Evolutionary conservation across 148 eudicot genomes (phyloP).

Genomic region (Heliosperma pusillum): DNA sequence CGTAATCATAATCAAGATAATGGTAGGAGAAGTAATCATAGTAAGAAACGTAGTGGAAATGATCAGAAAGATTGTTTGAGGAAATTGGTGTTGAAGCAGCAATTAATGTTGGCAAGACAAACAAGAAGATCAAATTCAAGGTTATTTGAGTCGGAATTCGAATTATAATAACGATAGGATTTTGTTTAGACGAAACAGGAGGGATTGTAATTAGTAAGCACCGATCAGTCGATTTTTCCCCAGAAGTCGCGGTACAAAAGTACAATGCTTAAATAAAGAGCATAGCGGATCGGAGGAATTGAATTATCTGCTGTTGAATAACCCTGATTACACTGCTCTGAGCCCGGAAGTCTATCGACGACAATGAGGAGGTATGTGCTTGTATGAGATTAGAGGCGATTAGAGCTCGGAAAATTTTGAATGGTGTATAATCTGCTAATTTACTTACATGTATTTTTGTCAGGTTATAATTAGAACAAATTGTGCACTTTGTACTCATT

Average conservation of each 20-base stretch:
- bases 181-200: background rate
- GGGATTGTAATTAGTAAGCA: no score
- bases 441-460: background rate
- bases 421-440: background rate
- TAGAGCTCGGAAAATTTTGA: background rate
- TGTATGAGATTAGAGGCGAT: background rate
- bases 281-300: no score
- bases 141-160: background rate
- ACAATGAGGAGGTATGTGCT: conserved; percentile 20
- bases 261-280: no score
- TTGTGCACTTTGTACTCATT: background rate
- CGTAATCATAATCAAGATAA: background rate
- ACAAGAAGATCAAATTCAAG: conserved; percentile 9
- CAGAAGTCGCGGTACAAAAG: no score
- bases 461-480: conserved; percentile 5
- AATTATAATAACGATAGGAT: background rate
- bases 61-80: conserved; percentile 20
- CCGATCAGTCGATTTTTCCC: no score
- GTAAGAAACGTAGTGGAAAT: conserved; percentile 11
- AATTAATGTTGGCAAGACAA: no score
- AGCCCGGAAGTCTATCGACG: background rate
- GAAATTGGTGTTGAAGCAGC: conserved; percentile 23
- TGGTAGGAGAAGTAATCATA: background rate
- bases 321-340: no score
- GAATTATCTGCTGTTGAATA: no score